Base-by-base conservation (phyloP, 2,329 filamentous ascomycete species). In the Neofusicoccum umdonicola region DNA sequence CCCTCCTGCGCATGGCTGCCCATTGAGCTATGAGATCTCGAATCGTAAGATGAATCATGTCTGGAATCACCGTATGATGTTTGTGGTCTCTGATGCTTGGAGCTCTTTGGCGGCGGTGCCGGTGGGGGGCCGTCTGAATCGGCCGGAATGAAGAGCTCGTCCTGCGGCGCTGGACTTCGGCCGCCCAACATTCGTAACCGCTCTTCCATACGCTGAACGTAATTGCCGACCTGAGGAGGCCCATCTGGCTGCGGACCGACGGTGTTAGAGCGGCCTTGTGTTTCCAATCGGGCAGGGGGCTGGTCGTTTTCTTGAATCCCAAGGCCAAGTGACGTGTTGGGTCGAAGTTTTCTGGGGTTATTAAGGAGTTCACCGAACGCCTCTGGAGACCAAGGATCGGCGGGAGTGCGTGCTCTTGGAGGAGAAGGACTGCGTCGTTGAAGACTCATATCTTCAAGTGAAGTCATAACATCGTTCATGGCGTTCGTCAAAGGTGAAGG, bases 401-500 rank as follows among this genome's bases (percentile, higher is more conserved):
- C 77, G 0, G 85, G 81, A 0, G 84, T 80, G 47, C 87, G 83
- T 0, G 87, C 84, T 34, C 85, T 83, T 39, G 85, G 83, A 13
- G 82, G 71, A 67, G 82, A 81, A 35, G 79, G 76, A 11, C 74
- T 77, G 22, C 84, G 83, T 47, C 67, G 67, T 13, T 85, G 81
- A 70, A 89, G 82, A 17, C 89, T 89, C 82, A 99, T 91, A 66
- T 93, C 93, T 73, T 96, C 90, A 48, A 99, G 79, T 64, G 95
- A 96, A 69, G 95, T 92, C 87, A 98, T 97, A 3, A 99, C 93
- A 76, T 96, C 94, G 73, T 98, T 94, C 93, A 99, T 99, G 1
- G 95, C 95, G 76, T 93, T 92, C 66, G 95, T 86, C 3, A 99
- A 81, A 0, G 95, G 95, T 2, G 95, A 98, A 1, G 95, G 95